A percentile compares a stretch with the other conserved stretches of the same genome.
phyloP scores from a whole-genome alignment of 331 rosid genomes.

The Erythrophleum ivorense region DNA sequence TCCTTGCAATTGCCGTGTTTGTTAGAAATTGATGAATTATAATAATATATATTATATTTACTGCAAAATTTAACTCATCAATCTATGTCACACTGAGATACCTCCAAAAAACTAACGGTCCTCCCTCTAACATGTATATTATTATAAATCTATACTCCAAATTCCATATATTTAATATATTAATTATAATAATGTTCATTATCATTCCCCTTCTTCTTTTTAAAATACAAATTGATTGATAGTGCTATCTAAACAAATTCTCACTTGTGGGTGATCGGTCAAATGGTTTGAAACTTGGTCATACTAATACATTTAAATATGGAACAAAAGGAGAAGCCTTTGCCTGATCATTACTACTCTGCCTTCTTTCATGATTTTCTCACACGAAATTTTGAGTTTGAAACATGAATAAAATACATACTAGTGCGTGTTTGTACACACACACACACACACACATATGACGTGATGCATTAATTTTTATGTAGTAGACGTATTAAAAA shows the following conservation, averaged over 20 bases:
- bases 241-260: slow-evolving; percentile 35
- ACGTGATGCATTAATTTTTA: no score
- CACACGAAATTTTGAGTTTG: no score
- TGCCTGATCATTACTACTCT: neutral
- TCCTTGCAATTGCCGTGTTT: slow-evolving; percentile 21
- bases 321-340: neutral
- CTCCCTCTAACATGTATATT: slow-evolving; percentile 7
- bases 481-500: no score
- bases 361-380: neutral
- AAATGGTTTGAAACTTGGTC: slow-evolving; percentile 30
- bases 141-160: neutral
- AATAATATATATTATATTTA: slow-evolving; percentile 8
- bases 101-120: slow-evolving; percentile 31
- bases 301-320: slow-evolving; percentile 8
- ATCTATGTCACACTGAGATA: slow-evolving; percentile 36
- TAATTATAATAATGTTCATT: slow-evolving; percentile 2
- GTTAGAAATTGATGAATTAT: neutral
- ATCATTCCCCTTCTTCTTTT: neutral
- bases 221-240: slow-evolving; percentile 19
- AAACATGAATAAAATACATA: no score
- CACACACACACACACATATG: no score
- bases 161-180: neutral
- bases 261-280: slow-evolving; percentile 35
- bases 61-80: slow-evolving; percentile 22
- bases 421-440: no score